phyloP scores from a whole-genome alignment of 2,329 filamentous ascomycete genomes.

The Trichoderma breve region DNA sequence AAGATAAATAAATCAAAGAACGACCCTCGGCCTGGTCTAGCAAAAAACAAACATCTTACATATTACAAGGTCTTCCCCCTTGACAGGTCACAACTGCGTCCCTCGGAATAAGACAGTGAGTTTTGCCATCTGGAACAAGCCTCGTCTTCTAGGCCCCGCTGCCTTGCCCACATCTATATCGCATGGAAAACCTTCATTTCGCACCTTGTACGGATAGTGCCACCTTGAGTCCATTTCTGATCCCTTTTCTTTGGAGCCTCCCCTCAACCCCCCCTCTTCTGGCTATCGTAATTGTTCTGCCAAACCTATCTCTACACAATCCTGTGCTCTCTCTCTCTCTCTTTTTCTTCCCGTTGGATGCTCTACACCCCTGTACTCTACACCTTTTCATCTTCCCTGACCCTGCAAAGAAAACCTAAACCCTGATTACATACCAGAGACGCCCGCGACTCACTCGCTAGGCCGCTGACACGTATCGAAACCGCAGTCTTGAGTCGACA shows the following conservation, averaged over 20 bases:
- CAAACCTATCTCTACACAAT: neutral
- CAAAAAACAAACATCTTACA: neutral
- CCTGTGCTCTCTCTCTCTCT: neutral
- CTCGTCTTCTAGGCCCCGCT: neutral
- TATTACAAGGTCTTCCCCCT: neutral
- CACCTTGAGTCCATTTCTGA: neutral
- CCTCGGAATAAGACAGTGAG: neutral
- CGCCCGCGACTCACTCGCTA: neutral
- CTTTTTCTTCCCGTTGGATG: neutral
- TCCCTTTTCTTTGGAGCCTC: neutral
- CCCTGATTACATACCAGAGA: neutral
- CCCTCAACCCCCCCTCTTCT: neutral
- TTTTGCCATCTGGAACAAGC: neutral
- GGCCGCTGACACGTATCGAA: slow-evolving; percentile 11
- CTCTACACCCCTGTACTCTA: neutral
- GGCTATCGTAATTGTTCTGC: neutral
- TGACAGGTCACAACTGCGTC: neutral
- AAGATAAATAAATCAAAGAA: neutral
- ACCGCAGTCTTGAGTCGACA: neutral
- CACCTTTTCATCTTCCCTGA: neutral
- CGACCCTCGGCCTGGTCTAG: slow-evolving; percentile 3
- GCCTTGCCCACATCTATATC: neutral
- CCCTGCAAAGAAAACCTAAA: neutral
- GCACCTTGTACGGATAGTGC: neutral
- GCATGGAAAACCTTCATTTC: slow-evolving; percentile 13